A percentile compares a stretch with the other conserved stretches of the same genome.
Conservation (phyloP, 148 eudicot species). For the Chenopodium formosanum region DNA sequence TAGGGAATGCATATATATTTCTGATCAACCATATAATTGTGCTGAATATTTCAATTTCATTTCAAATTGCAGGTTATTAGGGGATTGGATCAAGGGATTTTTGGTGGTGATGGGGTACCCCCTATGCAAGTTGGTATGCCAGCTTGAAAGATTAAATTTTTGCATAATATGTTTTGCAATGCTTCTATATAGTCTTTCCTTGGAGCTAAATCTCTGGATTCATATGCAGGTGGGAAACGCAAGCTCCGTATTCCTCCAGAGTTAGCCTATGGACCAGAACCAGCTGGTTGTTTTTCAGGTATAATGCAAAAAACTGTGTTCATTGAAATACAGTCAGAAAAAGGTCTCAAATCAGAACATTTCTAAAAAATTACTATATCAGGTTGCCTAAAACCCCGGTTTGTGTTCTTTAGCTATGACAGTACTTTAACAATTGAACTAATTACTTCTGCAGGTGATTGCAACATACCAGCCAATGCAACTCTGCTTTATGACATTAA, state of each 20-base stretch:
- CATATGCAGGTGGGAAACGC: constrained; percentile 68
- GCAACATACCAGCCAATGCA: constrained; percentile 90
- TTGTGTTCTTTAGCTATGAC: background rate
- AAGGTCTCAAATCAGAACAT: too few species aligned
- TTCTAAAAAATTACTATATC: too few species aligned
- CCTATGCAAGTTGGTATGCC: constrained; percentile 81
- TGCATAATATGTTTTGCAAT: background rate
- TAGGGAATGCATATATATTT: background rate
- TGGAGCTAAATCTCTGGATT: background rate
- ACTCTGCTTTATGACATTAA: constrained; percentile 72
- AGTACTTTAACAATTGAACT: background rate
- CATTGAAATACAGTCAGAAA: background rate
- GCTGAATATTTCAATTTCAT: background rate
- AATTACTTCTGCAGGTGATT: constrained; percentile 52
- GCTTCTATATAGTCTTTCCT: background rate
- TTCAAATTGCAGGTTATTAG: constrained; percentile 53
- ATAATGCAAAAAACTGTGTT: background rate
- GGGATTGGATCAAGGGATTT: constrained; percentile 92
- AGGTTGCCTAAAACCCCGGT: background rate
- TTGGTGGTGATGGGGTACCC: constrained; percentile 89
- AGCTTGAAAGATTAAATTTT: background rate
- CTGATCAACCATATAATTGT: background rate
- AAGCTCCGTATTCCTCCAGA: constrained; percentile 84
- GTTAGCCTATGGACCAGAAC: constrained; percentile 89
- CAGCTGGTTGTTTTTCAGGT: constrained; percentile 98